Base-by-base conservation (phyloP, 192 early-diverging fungal genomes). In the Lunasporangiospora selenospora region DNA sequence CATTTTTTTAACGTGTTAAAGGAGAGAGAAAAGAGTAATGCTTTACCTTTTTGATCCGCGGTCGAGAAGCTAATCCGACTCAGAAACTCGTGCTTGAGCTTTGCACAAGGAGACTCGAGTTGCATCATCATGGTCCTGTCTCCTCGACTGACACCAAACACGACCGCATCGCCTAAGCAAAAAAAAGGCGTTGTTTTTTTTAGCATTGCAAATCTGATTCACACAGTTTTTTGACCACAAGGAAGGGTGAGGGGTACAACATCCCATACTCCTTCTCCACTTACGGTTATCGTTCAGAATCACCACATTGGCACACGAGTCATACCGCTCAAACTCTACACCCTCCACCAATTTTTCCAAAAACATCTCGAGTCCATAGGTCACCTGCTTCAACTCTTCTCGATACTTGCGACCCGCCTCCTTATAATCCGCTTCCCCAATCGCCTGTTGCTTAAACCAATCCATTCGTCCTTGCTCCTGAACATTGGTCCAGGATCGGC, bases 81-180 rank as follows among this genome's bases (percentile, higher is more conserved):
- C 26, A 73, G 16, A 15, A 73, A 73, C 43, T 73, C 69, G 43
- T 23, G 37, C 49, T 73, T 73, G 21, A 73, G 69, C 33, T 73
- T 73, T 0, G 24, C 47, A 15, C 53, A 58, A 34, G 69, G 69
- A 4, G 69, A 73, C 30, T 73, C 69, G n/a, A 73, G 56, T 27
- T 49, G 53, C 69, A 73, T 73, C 18, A 45, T 15, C 16, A 63
- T 73, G 6, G 69, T 73, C 21, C 49, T 36, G 31, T 73, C 69
- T 4, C 60, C 54, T 41, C 63, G 62, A 3, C 24, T 7, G 13
- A 73, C 46, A 9, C 54, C 52, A 41, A 73, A 73, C 27, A 71
- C 54, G 0, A 53, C 67, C 15, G 53, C 53, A 47, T 53, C 45
- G n/a, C 38, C 67, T 70, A 32, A n/a, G n/a, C n/a, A n/a, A n/a